Evolutionary conservation across 2,329 filamentous ascomycete genomes (phyloP).

Genomic region (Talaromyces amestolkiae): DNA sequence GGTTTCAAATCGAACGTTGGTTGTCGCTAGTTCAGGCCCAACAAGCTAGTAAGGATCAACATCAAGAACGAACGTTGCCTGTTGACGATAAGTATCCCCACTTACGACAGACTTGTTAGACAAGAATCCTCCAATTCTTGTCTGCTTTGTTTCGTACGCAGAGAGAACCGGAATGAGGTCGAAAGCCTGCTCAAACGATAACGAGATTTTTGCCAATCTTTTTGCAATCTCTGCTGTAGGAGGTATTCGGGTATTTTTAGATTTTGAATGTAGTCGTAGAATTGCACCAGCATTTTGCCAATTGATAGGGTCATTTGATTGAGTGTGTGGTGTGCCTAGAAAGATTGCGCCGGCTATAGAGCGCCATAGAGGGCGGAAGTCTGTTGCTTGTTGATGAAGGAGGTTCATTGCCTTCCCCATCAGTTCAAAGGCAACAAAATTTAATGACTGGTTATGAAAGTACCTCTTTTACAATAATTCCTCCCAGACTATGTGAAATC

Average conservation of each 20-base stretch:
- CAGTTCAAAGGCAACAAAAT: background rate
- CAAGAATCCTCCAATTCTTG: background rate
- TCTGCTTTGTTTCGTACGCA: background rate
- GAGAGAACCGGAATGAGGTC: background rate
- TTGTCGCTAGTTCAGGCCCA: background rate
- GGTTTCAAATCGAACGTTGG: background rate
- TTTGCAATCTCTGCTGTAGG: background rate
- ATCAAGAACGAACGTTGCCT: background rate
- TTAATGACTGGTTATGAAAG: no score
- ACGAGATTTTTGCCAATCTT: background rate
- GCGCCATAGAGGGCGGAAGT: background rate
- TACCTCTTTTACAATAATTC: background rate
- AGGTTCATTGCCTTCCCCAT: background rate
- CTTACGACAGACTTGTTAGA: background rate
- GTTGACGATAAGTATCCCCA: background rate
- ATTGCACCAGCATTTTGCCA: background rate
- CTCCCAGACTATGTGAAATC: background rate
- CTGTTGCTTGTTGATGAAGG: background rate
- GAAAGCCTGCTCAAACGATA: background rate
- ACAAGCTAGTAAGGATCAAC: background rate
- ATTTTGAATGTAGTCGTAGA: background rate
- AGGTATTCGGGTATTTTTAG: background rate
- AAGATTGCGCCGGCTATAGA: background rate
- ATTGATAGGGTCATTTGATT: background rate
- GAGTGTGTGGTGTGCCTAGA: background rate